These are phyloP conservation scores for Diatrype stigma DNA, from an alignment of 2,329 filamentous ascomycete species.

Conservation along the genomic window DNA sequence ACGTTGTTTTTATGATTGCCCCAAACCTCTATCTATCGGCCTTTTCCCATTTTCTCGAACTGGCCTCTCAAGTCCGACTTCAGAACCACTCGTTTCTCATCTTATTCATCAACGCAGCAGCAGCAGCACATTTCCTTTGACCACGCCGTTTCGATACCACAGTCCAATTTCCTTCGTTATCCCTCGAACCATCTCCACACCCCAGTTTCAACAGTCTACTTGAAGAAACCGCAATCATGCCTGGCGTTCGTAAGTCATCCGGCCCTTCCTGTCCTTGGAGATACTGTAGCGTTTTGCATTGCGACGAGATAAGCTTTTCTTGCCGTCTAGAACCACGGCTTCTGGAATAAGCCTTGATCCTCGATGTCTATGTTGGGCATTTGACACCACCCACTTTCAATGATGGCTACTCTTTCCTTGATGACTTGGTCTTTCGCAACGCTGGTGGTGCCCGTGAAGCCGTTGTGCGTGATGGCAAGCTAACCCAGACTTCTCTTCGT, in stretches of 20 bases:
- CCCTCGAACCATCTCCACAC: background rate
- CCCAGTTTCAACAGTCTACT: background rate
- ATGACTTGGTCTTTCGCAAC: too few species aligned
- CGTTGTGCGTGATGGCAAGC: slow-evolving; percentile 2
- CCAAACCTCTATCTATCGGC: background rate
- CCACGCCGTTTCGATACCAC: too few species aligned
- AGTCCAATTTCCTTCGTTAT: background rate
- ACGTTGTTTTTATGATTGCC: background rate
- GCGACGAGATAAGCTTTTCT: background rate
- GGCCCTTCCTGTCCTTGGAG: slow-evolving; percentile 3
- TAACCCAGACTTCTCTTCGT: slow-evolving; percentile 10
- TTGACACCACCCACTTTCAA: too few species aligned
- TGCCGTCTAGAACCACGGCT: background rate
- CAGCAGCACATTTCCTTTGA: too few species aligned
- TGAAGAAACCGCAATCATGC: slow-evolving; percentile 39
- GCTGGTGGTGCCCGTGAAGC: too few species aligned
- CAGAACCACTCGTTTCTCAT: too few species aligned
- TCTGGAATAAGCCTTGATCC: too few species aligned
- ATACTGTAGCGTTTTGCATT: slow-evolving; percentile 3
- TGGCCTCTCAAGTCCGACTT: background rate
- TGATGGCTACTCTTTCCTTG: too few species aligned
- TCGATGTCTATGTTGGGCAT: too few species aligned
- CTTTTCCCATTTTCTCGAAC: background rate
- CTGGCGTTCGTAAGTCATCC: slow-evolving; percentile 46
- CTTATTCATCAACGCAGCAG: too few species aligned